Evolutionary conservation across 441 rosid species (phyloP), one percentile per base, ranked within the genome.

Genomic region (Erysimum cheiri): DNA sequence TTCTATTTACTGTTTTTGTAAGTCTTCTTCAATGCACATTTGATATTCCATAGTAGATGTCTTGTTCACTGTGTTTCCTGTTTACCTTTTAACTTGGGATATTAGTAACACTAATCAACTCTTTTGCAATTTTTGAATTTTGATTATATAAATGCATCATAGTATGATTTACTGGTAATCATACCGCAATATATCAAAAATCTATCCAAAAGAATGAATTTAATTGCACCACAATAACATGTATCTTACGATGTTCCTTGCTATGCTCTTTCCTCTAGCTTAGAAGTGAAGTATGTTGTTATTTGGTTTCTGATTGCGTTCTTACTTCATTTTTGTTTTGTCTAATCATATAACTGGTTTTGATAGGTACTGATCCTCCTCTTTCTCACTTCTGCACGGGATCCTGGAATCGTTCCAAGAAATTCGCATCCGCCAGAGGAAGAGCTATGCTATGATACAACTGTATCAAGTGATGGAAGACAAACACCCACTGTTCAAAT

Each of bases 371-470:
- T 94, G 86, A 67, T 74, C 71, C 90, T 94, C 66, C 89, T 94
- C 62, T 88, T 84, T 80, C 84, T 88, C 46, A 92, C 98, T 60
- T 88, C 99, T 43, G 87, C 96, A 7, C 88, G 91, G 65, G 98
- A 92, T 74, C 98, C 97, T 5, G 98, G 99, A 77, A 88, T 92
- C 47, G 77, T 90, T 75, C 99, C 99, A 13, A 94, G 98, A 40
- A 92, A 86, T 72, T 73, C 66, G 33, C 97, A 88, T 81, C 99
- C 98, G 12, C 99, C 96, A 2, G 98, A 94, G 76, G 97, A 90
- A 71, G 99, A 83, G 35, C 65, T 85, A 59, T 87, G 85, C 19
- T 85, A 80, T 82, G 96, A 90, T 61, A 61, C 90, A 44, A 81
- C 89, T 3, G 59, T 72, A 44, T 81, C 92, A 47, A 80, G 63